Conservation (phyloP, 2,329 filamentous ascomycete genomes). For the Penicillium sp. region DNA sequence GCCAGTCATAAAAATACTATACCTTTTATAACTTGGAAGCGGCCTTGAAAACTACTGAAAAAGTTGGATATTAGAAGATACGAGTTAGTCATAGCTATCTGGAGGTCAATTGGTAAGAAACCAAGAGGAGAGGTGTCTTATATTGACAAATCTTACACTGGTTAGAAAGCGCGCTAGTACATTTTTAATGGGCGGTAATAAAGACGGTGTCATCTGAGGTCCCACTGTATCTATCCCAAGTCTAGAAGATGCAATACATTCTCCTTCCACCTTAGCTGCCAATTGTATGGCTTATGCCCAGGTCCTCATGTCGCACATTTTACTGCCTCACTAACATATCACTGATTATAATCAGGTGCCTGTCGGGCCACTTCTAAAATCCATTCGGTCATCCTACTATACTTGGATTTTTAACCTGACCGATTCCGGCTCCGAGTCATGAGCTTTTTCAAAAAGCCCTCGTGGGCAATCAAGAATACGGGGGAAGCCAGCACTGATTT, state of each 20-base stretch:
- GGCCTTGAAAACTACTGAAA: background rate
- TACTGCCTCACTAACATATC: background rate
- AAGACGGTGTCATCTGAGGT: background rate
- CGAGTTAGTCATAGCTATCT: accelerated
- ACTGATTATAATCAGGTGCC: background rate
- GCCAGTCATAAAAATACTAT: background rate
- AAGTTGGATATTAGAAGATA: background rate
- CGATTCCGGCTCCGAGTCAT: constrained; percentile 3
- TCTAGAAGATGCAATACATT: background rate
- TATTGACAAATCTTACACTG: background rate
- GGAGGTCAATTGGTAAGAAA: background rate
- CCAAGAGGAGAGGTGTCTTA: background rate
- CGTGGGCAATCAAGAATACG: constrained; percentile 40
- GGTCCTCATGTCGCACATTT: background rate
- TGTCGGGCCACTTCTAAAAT: background rate
- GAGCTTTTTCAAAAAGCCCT: constrained; percentile 50
- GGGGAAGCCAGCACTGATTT: constrained; percentile 34
- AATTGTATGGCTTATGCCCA: background rate
- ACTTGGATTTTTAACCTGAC: background rate
- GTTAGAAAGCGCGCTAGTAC: background rate
- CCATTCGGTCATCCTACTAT: background rate
- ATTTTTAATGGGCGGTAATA: background rate
- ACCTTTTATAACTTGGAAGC: background rate
- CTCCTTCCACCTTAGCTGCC: background rate
- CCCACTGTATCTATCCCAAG: background rate